Conservation (phyloP, 352 stramenopile species). For the Pythium volutum region DNA sequence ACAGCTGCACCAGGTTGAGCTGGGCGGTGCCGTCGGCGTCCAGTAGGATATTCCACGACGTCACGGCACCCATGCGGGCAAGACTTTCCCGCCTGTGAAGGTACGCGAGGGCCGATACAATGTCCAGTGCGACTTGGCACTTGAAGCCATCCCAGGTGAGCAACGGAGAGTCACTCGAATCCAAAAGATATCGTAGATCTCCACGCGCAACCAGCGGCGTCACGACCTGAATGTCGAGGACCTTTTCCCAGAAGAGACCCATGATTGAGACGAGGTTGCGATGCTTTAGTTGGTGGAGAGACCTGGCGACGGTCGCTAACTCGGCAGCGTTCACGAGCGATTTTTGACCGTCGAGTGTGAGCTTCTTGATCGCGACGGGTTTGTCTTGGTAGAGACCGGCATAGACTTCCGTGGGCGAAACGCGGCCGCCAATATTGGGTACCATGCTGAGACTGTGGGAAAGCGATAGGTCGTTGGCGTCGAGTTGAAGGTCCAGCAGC, state of each 20-base stretch:
- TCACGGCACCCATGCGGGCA: slow-evolving; percentile 36
- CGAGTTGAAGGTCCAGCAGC: not conserved
- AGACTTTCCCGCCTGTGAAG: slow-evolving; percentile 25
- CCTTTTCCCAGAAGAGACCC: slow-evolving; percentile 61
- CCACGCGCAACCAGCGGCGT: slow-evolving; percentile 68
- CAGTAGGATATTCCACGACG: slow-evolving; percentile 39
- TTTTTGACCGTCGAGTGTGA: not conserved
- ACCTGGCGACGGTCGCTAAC: slow-evolving; percentile 16
- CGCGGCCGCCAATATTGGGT: not conserved
- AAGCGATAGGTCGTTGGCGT: not conserved
- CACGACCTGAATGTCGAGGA: slow-evolving; percentile 54
- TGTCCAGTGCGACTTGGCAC: slow-evolving; percentile 64
- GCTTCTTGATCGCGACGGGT: not conserved
- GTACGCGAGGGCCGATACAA: slow-evolving; percentile 24
- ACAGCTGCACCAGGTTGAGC: slow-evolving; percentile 27
- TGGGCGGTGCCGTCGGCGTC: slow-evolving; percentile 22
- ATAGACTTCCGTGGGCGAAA: not conserved
- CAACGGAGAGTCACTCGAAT: slow-evolving; percentile 30
- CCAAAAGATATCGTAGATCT: slow-evolving; percentile 53
- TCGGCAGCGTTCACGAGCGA: not conserved
- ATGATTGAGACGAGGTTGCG: slow-evolving; percentile 67
- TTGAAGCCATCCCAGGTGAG: slow-evolving; percentile 67
- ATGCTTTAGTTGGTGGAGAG: slow-evolving; percentile 50
- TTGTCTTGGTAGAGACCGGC: not conserved
- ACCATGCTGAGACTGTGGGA: not conserved